Evolutionary conservation across 176 grass and related monocot species (phyloP).

Genomic region (Avena eriantha): DNA sequence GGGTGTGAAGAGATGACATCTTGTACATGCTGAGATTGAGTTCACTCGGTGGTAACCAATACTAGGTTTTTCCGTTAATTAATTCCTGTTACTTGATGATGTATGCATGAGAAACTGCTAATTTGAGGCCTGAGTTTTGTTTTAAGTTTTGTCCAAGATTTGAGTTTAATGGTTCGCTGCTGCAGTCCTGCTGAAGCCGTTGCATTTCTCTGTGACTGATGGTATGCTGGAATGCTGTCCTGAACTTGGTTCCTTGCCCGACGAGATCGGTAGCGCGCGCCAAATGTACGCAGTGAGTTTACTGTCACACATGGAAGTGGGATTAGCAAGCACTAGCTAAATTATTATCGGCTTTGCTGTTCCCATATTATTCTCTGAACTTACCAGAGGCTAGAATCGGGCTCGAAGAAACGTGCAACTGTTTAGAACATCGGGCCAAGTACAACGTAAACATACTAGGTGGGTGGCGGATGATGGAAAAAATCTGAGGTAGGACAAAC

Average conservation of each 20-base stretch:
- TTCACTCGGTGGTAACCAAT: slow-evolving; percentile 13
- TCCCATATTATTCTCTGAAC: too few species aligned
- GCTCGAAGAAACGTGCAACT: too few species aligned
- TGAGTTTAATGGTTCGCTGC: neutral
- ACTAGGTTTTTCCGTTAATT: slow-evolving; percentile 11
- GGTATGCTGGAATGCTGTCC: neutral
- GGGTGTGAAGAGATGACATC: slow-evolving; percentile 43
- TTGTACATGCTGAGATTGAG: neutral
- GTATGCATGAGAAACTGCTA: slow-evolving; percentile 27
- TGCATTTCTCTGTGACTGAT: slow-evolving; percentile 2
- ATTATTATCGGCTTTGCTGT: too few species aligned
- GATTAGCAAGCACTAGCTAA: neutral
- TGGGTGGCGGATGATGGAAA: too few species aligned
- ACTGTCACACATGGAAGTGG: neutral
- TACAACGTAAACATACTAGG: too few species aligned
- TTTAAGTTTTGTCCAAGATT: slow-evolving; percentile 22
- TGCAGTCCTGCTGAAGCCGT: neutral
- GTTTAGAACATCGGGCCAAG: too few species aligned
- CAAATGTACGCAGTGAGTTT: neutral
- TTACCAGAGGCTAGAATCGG: too few species aligned
- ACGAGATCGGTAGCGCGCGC: neutral
- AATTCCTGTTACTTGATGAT: slow-evolving; percentile 18
- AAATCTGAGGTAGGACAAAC: too few species aligned
- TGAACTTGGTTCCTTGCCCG: neutral
- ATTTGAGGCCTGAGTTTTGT: slow-evolving; percentile 39